Evolutionary conservation across 1,284 basidiomycete species (phyloP).

Genomic region (Golubevia pallescens): DNA sequence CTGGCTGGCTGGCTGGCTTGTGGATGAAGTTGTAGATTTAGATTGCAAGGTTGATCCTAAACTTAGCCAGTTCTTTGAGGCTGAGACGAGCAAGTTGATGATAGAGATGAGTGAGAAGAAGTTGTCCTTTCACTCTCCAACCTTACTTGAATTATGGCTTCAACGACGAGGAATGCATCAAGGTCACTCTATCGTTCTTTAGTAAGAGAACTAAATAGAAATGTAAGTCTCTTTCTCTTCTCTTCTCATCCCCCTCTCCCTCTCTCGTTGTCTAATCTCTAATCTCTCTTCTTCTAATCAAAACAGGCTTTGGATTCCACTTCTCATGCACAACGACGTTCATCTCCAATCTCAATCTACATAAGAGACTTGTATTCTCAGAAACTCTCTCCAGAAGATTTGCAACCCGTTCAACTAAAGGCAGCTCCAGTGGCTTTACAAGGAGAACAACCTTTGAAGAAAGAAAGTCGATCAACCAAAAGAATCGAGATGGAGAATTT

Average conservation of each 20-base stretch:
- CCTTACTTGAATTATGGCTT: constrained; percentile 45
- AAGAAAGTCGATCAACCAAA: constrained; percentile 35
- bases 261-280: constrained; percentile 10
- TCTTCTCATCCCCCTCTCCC: not conserved
- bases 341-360: too few species aligned
- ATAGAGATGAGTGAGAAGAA: too few species aligned
- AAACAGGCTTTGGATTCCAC: constrained; percentile 56
- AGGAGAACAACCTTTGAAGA: constrained; percentile 64
- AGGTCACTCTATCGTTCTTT: constrained; percentile 63
- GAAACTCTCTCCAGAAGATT: constrained; percentile 58
- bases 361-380: too few species aligned
- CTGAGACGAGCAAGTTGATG: too few species aligned
- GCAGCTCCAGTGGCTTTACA: constrained; percentile 72
- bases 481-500: constrained; percentile 71
- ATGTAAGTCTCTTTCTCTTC: constrained; percentile 34
- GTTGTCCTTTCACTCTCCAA: too few species aligned
- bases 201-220: constrained; percentile 62
- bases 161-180: too few species aligned
- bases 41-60: too few species aligned
- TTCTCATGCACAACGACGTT: too few species aligned
- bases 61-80: too few species aligned
- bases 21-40: too few species aligned
- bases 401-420: constrained; percentile 68
- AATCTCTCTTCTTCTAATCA: constrained; percentile 65
- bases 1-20: too few species aligned